phyloP scores from a whole-genome alignment of 495 filamentous ascomycete species.

The Apiosordaria backusii region DNA sequence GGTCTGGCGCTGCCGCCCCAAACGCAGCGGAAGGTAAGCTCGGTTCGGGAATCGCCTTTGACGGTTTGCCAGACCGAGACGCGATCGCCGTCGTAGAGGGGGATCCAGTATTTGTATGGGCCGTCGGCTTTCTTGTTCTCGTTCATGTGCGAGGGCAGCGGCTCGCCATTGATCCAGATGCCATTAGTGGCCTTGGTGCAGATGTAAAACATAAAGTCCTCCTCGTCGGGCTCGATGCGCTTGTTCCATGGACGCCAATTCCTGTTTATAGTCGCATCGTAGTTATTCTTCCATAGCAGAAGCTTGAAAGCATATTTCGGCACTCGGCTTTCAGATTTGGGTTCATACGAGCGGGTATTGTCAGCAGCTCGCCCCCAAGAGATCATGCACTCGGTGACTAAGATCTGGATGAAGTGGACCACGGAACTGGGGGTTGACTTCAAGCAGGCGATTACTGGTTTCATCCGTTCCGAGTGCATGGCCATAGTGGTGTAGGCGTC shows the following conservation, averaged over 20 bases:
- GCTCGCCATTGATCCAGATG: constrained; percentile 68
- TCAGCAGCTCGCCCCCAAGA: constrained; percentile 68
- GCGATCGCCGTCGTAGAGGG: constrained; percentile 67
- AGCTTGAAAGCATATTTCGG: constrained; percentile 80
- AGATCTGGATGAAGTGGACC: constrained; percentile 52
- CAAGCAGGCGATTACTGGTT: constrained; percentile 33
- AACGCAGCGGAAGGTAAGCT: constrained; percentile 42
- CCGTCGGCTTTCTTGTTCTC: constrained; percentile 36
- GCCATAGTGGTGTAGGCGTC: constrained; percentile 18
- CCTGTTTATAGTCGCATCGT: constrained; percentile 44
- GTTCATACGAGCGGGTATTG: constrained; percentile 60
- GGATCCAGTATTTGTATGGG: constrained; percentile 57
- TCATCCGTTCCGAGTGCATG: constrained; percentile 15
- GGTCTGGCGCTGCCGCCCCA: constrained; percentile 44
- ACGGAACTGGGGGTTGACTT: constrained; percentile 45
- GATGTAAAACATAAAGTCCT: constrained; percentile 65
- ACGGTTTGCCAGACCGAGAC: constrained; percentile 57
- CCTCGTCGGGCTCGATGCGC: constrained; percentile 38
- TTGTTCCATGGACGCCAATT: constrained; percentile 40
- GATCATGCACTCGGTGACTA: constrained; percentile 59
- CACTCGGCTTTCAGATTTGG: constrained; percentile 60
- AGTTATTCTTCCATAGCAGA: constrained; percentile 63
- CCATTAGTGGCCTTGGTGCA: constrained; percentile 66
- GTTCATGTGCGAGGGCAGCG: constrained; percentile 49
- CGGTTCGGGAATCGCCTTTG: constrained; percentile 26